Evolutionary conservation across 1,284 basidiomycete species (phyloP).

Genomic region (Erythrobasidium hasegawianum): DNA sequence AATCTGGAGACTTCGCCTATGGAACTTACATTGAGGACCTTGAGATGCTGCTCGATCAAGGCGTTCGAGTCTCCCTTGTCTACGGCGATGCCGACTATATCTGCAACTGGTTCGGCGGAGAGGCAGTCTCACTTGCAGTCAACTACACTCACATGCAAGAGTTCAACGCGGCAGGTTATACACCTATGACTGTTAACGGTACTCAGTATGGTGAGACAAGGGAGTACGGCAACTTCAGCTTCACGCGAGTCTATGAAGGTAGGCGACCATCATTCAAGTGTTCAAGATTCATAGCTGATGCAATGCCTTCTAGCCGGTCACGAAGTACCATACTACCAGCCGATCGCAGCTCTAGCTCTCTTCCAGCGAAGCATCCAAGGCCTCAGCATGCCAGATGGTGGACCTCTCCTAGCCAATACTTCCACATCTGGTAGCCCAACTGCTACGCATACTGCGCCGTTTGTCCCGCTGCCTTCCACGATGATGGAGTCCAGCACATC

Average conservation of each 20-base stretch:
- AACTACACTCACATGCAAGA: slow-evolving; percentile 21
- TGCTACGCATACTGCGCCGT: slow-evolving; percentile 12
- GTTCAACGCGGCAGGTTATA: slow-evolving; percentile 28
- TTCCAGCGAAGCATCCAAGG: slow-evolving; percentile 30
- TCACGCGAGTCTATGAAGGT: slow-evolving; percentile 28
- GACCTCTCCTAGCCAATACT: slow-evolving; percentile 2
- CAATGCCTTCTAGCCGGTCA: too few species aligned
- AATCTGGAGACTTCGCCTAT: slow-evolving; percentile 26
- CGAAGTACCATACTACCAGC: slow-evolving; percentile 29
- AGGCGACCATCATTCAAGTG: too few species aligned
- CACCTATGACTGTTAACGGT: slow-evolving; percentile 31
- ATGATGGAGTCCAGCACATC: slow-evolving; percentile 3
- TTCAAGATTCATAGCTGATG: too few species aligned
- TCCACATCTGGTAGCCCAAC: slow-evolving; percentile 19
- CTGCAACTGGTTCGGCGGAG: slow-evolving; percentile 33
- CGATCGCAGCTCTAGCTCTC: slow-evolving; percentile 17
- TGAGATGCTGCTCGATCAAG: slow-evolving; percentile 12
- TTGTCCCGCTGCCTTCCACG: slow-evolving; percentile 6
- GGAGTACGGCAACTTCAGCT: slow-evolving; percentile 29
- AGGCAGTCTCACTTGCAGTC: slow-evolving; percentile 24
- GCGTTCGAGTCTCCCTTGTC: slow-evolving; percentile 26
- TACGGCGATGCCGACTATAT: slow-evolving; percentile 34
- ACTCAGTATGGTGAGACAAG: slow-evolving; percentile 29
- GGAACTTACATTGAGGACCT: slow-evolving; percentile 23
- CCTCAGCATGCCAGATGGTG: slow-evolving; percentile 11